phyloP scores from a whole-genome alignment of 139 green algal species.

The Chlamydomonas sp. region DNA sequence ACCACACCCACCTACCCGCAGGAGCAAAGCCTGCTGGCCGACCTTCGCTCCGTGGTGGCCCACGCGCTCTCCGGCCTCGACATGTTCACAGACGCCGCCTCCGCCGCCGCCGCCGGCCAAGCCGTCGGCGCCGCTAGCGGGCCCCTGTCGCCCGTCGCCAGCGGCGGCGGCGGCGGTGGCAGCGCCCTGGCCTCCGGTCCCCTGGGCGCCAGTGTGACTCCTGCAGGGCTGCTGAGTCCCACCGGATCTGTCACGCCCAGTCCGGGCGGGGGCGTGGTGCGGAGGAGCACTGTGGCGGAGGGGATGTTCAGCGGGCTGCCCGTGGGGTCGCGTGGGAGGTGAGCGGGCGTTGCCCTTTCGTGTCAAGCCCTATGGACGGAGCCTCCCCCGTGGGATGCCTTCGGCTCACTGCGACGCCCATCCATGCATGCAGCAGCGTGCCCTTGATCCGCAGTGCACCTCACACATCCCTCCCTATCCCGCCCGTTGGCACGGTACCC shows the following conservation, averaged over 20 bases:
- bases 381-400: too few species aligned
- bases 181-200: neutral
- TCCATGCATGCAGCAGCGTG: too few species aligned
- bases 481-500: too few species aligned
- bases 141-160: neutral
- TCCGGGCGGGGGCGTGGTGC: constrained; percentile 8
- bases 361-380: too few species aligned
- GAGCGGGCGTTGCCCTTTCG: neutral
- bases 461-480: too few species aligned
- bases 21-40: constrained; percentile 90
- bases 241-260: neutral
- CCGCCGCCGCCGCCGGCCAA: neutral
- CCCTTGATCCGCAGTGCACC: too few species aligned
- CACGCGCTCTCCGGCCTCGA: constrained; percentile 89
- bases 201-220: neutral
- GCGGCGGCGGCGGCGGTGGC: neutral
- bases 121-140: neutral
- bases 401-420: too few species aligned
- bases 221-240: neutral
- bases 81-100: constrained; percentile 71
- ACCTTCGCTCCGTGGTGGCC: constrained; percentile 87
- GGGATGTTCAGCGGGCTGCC: constrained; percentile 78
- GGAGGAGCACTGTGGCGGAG: constrained; percentile 55
- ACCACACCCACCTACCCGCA: constrained; percentile 5
- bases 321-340: constrained; percentile 23